phyloP scores from a whole-genome alignment of 306 rosid species.

The Dryas octopetala region DNA sequence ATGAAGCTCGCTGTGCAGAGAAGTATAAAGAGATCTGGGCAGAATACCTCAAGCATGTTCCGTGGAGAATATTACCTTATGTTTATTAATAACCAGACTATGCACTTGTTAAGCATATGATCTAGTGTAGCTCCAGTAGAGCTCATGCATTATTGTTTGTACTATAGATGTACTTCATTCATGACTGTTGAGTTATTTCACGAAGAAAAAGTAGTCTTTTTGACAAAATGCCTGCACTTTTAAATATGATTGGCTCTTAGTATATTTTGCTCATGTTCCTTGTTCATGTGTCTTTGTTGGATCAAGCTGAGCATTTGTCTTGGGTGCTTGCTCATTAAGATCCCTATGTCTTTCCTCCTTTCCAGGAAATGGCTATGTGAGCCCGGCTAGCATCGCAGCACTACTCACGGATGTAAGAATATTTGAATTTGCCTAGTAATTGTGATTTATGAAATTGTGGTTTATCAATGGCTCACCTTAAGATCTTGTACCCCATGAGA shows the following conservation, averaged over 20 bases:
- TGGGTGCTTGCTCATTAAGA: too few species aligned
- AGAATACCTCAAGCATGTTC: conserved; percentile 69
- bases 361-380: too few species aligned
- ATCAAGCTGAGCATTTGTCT: too few species aligned
- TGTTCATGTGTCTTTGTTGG: too few species aligned
- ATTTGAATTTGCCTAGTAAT: too few species aligned
- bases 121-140: neutral
- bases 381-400: too few species aligned
- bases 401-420: too few species aligned
- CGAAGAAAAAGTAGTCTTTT: neutral
- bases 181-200: conserved; percentile 5
- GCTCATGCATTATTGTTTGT: conserved; percentile 3
- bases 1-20: conserved; percentile 90
- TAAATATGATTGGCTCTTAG: neutral
- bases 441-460: too few species aligned
- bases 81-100: conserved; percentile 36
- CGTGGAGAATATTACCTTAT: conserved; percentile 92
- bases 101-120: neutral
- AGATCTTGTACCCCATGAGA: too few species aligned
- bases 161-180: neutral
- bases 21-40: conserved; percentile 85
- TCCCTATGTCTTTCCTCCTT: too few species aligned
- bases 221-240: neutral
- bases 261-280: neutral
- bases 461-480: too few species aligned